Percentiles rank a stretch among this genome's conserved stretches.
phyloP scores from a whole-genome alignment of 306 rosid species.

The Prunus dulcis region DNA sequence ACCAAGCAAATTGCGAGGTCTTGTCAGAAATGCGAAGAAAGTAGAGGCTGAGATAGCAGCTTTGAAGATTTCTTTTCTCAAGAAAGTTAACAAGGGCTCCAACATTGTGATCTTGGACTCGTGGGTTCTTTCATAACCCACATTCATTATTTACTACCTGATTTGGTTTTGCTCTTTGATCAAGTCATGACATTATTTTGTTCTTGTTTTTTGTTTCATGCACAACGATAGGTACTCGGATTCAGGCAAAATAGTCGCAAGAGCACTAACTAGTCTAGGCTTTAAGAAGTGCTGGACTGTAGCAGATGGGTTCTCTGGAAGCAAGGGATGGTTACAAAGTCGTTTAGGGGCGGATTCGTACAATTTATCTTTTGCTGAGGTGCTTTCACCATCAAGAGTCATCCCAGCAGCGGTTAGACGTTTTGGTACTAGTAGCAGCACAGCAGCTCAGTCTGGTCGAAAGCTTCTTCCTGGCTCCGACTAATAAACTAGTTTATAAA shows the following conservation, averaged over 20 bases:
- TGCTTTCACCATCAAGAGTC: slow-evolving; percentile 82
- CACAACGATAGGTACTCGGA: slow-evolving; percentile 56
- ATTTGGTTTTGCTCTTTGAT: background rate
- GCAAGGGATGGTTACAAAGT: slow-evolving; percentile 89
- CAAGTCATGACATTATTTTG: background rate
- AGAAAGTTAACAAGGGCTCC: slow-evolving; percentile 76
- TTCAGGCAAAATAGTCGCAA: slow-evolving; percentile 76
- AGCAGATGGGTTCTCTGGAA: slow-evolving; percentile 88
- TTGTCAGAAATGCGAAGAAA: slow-evolving; percentile 73
- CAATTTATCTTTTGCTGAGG: slow-evolving; percentile 69
- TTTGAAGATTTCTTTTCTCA: slow-evolving; percentile 73
- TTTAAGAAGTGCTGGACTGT: slow-evolving; percentile 68
- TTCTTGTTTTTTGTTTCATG: background rate
- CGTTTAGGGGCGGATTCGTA: slow-evolving; percentile 80
- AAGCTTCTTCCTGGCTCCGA: slow-evolving; percentile 67
- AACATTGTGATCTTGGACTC: slow-evolving; percentile 74
- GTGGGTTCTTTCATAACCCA: slow-evolving; percentile 39
- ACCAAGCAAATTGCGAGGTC: slow-evolving; percentile 71
- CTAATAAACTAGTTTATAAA: background rate
- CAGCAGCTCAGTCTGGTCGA: slow-evolving; percentile 33
- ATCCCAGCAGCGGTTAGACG: slow-evolving; percentile 52
- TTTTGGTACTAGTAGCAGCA: slow-evolving; percentile 57
- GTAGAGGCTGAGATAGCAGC: slow-evolving; percentile 91
- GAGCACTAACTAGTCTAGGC: slow-evolving; percentile 61
- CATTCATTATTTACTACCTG: background rate